Base-by-base conservation (phyloP, 169 alveolate species). In the Cyclospora cayetanensis region DNA sequence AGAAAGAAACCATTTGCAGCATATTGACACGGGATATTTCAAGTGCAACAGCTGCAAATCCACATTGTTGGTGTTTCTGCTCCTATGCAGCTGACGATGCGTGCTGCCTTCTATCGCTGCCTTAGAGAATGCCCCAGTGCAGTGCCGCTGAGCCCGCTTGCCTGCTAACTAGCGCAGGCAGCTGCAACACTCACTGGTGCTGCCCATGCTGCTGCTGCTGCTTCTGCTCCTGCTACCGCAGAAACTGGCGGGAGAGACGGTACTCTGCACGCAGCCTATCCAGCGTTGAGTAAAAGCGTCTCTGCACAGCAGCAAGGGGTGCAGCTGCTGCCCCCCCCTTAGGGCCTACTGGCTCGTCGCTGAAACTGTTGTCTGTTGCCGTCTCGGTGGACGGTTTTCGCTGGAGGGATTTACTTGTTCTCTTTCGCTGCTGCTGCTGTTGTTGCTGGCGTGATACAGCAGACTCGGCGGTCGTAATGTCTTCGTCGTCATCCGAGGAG, bases 401-500 rank as follows among this genome's bases (percentile, higher is more conserved):
- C 39, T 63, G 11, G n/a, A 4, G 5, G 46, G 63, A 9, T 74
- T 35, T 42, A 37, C 18, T 68, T 68, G 80, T 4, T 0, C 25
- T 39, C 1, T 74, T 39, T 35, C 15, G 85, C 85, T 74, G 55
- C 63, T 74, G 85, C 85, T 39, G 85, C 85, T 74, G 85, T 63
- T 74, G 85, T 63, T 74, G 55, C 85, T 74, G 65, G 39, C 42
- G 29, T n/a, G 55, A 39, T 41, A 39, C n/a, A 55, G 25, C 55
- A n/a, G 35, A 74, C 2, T 55, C 7, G 5, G 84, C 60, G 25
- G 84, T 31, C 27, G 85, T 3, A 20, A 39, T 41, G 1, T 22
- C 37, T 39, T 74, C 85, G 41, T 74, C 85, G 25, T 74, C 85
- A n/a, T 74, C 85, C n/a, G 85, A 74, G 53, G 85, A 74, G 42